These are phyloP conservation scores for Aspergillus vadensis DNA, from an alignment of 2,329 filamentous ascomycete species.

Conservation along the genomic window DNA sequence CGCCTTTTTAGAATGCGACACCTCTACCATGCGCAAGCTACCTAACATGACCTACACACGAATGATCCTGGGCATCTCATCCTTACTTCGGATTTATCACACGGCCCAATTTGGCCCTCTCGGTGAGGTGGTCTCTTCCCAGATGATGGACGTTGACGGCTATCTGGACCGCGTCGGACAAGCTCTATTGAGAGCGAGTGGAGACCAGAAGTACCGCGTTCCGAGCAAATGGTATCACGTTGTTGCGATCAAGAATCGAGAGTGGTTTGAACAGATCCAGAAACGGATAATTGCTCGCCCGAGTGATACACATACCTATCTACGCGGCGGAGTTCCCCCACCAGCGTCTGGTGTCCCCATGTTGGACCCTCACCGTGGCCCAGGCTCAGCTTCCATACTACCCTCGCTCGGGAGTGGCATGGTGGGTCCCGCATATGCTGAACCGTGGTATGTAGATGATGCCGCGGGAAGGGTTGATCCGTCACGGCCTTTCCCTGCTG, in stretches of 20 bases:
- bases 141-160: slow-evolving; percentile 6
- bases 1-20: background rate
- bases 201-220: background rate
- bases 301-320: background rate
- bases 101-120: slow-evolving; percentile 1
- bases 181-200: background rate
- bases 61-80: slow-evolving; percentile 2
- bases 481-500: background rate
- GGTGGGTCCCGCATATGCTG: background rate
- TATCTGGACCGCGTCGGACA: background rate
- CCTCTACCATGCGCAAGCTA: slow-evolving; percentile 1
- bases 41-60: slow-evolving; percentile 6
- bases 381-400: background rate
- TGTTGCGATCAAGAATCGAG: slow-evolving; percentile 3
- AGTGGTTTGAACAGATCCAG: slow-evolving; percentile 4
- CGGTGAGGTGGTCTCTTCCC: background rate
- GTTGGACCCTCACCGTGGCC: background rate
- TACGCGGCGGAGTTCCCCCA: background rate
- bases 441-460: slow-evolving; percentile 1
- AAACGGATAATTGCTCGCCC: background rate
- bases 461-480: background rate
- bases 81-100: slow-evolving; percentile 1
- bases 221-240: slow-evolving; percentile 8
- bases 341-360: background rate
- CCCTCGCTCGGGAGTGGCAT: background rate